Evolutionary conservation across 2,329 filamentous ascomycete species (phyloP).

Genomic region (Chaetothyriales sp.): DNA sequence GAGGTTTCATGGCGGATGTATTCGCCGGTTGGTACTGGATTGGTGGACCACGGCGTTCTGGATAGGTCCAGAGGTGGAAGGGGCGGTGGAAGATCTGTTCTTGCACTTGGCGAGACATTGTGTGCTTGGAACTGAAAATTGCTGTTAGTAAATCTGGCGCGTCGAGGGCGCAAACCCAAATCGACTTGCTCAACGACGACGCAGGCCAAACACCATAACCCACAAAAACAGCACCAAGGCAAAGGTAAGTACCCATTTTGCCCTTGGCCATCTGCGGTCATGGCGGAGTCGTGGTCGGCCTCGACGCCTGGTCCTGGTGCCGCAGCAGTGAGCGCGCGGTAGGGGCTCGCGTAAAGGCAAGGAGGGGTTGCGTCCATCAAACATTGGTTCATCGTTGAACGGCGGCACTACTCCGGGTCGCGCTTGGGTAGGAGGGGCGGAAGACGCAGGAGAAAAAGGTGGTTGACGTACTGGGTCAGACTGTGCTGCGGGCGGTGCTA

Average conservation of each 20-base stretch:
- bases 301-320: background rate
- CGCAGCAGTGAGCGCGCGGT: background rate
- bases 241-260: conserved; percentile 7
- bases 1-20: conserved; percentile 12
- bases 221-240: conserved; percentile 10
- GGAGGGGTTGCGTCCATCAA: background rate
- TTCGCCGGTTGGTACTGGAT: conserved; percentile 9
- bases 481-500: conserved; percentile 3
- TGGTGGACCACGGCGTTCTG: conserved; percentile 1
- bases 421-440: background rate
- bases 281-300: conserved; percentile 1
- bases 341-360: background rate
- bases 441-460: background rate
- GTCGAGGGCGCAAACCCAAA: too few species aligned
- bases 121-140: background rate
- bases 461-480: conserved; percentile 9
- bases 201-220: conserved; percentile 6
- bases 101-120: background rate
- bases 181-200: too few species aligned
- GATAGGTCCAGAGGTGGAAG: background rate
- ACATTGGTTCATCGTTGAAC: background rate
- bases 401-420: background rate
- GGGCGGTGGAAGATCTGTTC: too few species aligned
- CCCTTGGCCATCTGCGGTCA: conserved; percentile 7
- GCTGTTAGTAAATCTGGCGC: background rate